A percentile compares a stretch with the other conserved stretches of the same genome.
These are phyloP conservation scores for Linanthus parryae DNA, from an alignment of 148 eudicot genomes.

Conservation along the genomic window DNA sequence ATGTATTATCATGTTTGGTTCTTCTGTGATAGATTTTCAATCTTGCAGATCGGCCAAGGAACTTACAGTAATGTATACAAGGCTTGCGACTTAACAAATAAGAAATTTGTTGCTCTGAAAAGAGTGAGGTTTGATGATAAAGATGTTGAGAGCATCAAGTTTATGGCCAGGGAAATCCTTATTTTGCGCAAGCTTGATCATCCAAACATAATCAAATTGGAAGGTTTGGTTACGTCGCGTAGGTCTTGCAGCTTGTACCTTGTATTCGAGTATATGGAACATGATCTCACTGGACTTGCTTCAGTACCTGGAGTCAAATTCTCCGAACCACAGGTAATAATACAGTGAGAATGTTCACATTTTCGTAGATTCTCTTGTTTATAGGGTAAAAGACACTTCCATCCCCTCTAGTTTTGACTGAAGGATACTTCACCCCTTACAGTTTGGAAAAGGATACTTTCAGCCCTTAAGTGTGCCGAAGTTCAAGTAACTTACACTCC, in stretches of 20 bases:
- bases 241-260: conserved; percentile 70
- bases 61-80: conserved; percentile 92
- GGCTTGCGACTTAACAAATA: conserved; percentile 59
- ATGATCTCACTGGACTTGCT: conserved; percentile 84
- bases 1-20: conserved; percentile 16
- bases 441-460: no score
- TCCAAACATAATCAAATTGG: conserved; percentile 74
- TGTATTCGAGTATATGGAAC: conserved; percentile 88
- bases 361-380: no score
- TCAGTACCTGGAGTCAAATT: conserved; percentile 73
- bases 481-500: no score
- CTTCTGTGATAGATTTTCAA: conserved; percentile 17
- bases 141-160: conserved; percentile 80
- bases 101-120: conserved; percentile 75
- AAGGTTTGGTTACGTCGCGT: conserved; percentile 63
- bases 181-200: conserved; percentile 85
- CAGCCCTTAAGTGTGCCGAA: no score
- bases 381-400: no score
- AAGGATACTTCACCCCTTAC: no score
- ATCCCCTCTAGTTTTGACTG: no score
- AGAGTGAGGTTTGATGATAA: conserved; percentile 77
- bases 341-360: background rate
- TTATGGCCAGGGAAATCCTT: conserved; percentile 89
- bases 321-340: conserved; percentile 85
- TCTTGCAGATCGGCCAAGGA: conserved; percentile 93